These are phyloP conservation scores for Chaetomium globosum DNA, from an alignment of 2,329 filamentous ascomycete genomes.

Conservation along the genomic window DNA sequence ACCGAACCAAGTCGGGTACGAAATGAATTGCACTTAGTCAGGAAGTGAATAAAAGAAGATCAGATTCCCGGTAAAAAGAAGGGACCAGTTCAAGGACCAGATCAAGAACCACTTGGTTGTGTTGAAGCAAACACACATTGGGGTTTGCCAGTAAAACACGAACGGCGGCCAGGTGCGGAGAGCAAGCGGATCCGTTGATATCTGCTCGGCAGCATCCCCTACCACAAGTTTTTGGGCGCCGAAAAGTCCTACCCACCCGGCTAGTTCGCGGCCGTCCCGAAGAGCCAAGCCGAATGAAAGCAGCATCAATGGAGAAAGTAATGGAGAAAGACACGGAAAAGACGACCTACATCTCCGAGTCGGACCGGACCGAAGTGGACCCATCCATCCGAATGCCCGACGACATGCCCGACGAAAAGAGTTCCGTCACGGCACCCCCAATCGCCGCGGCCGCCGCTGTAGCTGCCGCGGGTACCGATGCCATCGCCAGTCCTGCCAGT, in stretches of 20 bases:
- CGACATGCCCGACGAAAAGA: slow-evolving; percentile 6
- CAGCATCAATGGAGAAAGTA: slow-evolving; percentile 19
- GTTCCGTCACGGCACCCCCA: neutral
- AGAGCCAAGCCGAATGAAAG: neutral
- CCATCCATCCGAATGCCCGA: slow-evolving; percentile 8
- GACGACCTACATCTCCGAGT: slow-evolving; percentile 25
- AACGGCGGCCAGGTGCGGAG: neutral
- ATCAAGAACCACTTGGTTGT: slow-evolving; percentile 1
- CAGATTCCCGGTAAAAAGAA: neutral
- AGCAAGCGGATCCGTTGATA: neutral
- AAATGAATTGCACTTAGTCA: neutral
- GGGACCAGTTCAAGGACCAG: neutral
- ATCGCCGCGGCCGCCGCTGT: neutral
- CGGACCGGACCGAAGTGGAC: slow-evolving; percentile 27
- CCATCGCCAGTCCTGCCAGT: neutral
- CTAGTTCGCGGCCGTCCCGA: neutral
- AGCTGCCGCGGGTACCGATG: neutral
- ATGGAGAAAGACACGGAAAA: slow-evolving; percentile 27
- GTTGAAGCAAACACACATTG: neutral
- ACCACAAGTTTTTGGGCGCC: neutral
- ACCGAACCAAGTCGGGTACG: neutral
- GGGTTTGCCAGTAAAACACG: neutral
- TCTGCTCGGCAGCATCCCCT: neutral
- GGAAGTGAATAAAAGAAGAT: slow-evolving; percentile 3
- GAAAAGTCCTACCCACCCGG: neutral